Evolutionary conservation across 495 filamentous ascomycete species (phyloP), one percentile per base, ranked within the genome.

Genomic region (Penicillium psychrofluorescens): DNA sequence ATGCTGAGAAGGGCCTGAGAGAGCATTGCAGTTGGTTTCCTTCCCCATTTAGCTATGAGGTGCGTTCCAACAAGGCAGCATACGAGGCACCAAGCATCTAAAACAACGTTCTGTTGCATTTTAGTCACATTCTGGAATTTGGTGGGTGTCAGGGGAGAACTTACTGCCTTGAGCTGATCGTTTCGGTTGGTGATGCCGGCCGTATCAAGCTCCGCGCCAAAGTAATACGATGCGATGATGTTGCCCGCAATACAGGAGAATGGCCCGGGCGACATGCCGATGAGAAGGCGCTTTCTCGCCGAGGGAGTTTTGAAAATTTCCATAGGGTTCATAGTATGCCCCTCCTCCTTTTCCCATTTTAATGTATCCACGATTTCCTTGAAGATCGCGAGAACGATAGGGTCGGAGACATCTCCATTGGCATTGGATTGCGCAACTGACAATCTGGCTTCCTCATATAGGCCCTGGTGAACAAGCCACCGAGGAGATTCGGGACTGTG

Each of bases 211-310:
- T 71, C 68, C 7, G 50, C 45, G 9, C 64, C 63, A 4, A 75
- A 62, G 49, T 74, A 75, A 48, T 76, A 78, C 10, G 62, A 70
- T 0, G 70, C 69, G 46, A 76, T 74, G 40, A 74, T 68, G 42
- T 75, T 74, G 1, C 72, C 72, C 0, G 70, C 70, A 36, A 77
- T 67, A 43, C 68, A 73, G 12, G 62, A 68, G 43, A 77, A 75
- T 4, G 67, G 40, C 2, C 55, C 55, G 0, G 63, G 49, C 1
- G 62, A 68, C 53, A 68, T 67, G 34, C 63, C 69, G 46, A 75
- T 67, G 8, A 75, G 53, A 0, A 74, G 48, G n/a, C 72, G 54
- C 41, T 63, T 73, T 39, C 72, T 52, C n/a, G 66, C 51, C 0
- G 45, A 48, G 6, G 70, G 67, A 1, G 63, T 67, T 29, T 64